A percentile compares a stretch with the other conserved stretches of the same genome.
Evolutionary conservation across 2,329 filamentous ascomycete genomes (phyloP).

Genomic region (Thyridium curvatum): DNA sequence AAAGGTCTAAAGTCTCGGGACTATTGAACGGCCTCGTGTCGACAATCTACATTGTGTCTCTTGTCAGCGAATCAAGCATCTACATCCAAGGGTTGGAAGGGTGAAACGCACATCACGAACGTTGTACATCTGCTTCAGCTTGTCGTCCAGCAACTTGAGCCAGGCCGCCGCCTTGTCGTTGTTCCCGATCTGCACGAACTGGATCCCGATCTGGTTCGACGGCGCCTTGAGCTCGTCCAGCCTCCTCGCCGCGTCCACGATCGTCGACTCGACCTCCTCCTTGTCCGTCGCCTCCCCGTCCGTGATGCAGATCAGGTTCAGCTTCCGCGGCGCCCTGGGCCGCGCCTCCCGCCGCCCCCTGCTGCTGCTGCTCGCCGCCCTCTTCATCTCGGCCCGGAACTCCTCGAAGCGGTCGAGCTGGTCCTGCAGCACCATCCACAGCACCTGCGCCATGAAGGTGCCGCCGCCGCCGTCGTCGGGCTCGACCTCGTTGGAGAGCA

Average conservation of each 20-base stretch:
- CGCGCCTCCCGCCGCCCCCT: not conserved
- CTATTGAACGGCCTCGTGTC: slow-evolving; percentile 8
- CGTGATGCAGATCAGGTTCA: slow-evolving; percentile 8
- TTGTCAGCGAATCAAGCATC: too few relatives aligned
- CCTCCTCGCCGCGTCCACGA: slow-evolving; percentile 6
- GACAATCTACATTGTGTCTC: slow-evolving; percentile 7
- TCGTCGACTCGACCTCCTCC: too few relatives aligned
- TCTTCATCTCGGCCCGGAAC: too few relatives aligned
- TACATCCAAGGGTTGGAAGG: too few relatives aligned
- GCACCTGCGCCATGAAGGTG: slow-evolving; percentile 6
- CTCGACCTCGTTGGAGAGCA: slow-evolving; percentile 6
- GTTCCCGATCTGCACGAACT: slow-evolving; percentile 9
- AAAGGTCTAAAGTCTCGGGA: too few relatives aligned
- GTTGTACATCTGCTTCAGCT: too few relatives aligned
- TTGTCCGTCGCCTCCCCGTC: slow-evolving; percentile 8
- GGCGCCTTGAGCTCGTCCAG: slow-evolving; percentile 6
- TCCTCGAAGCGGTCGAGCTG: slow-evolving; percentile 6
- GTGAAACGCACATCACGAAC: slow-evolving; percentile 5
- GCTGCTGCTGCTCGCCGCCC: not conserved
- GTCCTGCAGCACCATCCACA: slow-evolving; percentile 4
- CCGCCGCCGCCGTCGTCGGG: slow-evolving; percentile 9
- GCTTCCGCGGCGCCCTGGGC: slow-evolving; percentile 5
- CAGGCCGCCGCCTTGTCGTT: slow-evolving; percentile 7
- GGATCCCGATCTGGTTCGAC: slow-evolving; percentile 6
- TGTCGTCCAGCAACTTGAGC: slow-evolving; percentile 7